Evolutionary conservation across 805 yeast species (phyloP).

Genomic region (Candida argentea): DNA sequence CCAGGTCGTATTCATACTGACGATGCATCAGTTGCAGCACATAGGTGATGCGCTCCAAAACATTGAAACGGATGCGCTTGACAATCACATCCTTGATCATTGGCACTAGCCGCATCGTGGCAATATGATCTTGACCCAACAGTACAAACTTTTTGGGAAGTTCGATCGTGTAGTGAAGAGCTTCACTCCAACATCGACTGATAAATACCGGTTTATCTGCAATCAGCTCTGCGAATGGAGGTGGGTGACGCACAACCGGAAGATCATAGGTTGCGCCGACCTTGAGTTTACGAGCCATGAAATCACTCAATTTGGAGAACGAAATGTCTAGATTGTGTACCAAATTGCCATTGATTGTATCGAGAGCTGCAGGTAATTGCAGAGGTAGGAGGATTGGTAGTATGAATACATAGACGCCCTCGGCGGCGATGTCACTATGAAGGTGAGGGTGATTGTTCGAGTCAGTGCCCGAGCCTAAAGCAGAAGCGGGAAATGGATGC

Average conservation of each 20-base stretch:
- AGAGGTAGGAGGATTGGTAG: constrained; percentile 55
- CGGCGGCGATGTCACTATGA: constrained; percentile 23
- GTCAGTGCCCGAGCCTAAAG: not conserved
- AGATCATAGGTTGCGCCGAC: constrained; percentile 21
- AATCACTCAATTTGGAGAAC: constrained; percentile 28
- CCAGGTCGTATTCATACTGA: constrained; percentile 43
- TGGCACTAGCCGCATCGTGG: constrained; percentile 60
- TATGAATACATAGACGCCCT: constrained; percentile 64
- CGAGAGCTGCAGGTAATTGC: constrained; percentile 51
- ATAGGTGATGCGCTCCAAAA: constrained; percentile 58
- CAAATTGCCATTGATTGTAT: constrained; percentile 41
- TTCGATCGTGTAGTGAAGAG: constrained; percentile 60
- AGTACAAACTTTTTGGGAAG: constrained; percentile 63
- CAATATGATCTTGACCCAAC: constrained; percentile 47
- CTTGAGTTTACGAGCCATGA: constrained; percentile 25
- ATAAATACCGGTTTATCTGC: constrained; percentile 70
- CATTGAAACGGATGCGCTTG: constrained; percentile 55
- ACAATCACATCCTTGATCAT: constrained; percentile 49
- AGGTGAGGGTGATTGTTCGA: not conserved
- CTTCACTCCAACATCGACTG: constrained; percentile 63
- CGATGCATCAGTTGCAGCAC: constrained; percentile 43
- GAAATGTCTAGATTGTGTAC: constrained; percentile 32
- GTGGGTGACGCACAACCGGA: constrained; percentile 46
- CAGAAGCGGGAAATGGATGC: not conserved
- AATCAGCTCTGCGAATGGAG: constrained; percentile 45